Evolutionary conservation across 306 rosid species (phyloP).

Genomic region (Vigna trinervia): DNA sequence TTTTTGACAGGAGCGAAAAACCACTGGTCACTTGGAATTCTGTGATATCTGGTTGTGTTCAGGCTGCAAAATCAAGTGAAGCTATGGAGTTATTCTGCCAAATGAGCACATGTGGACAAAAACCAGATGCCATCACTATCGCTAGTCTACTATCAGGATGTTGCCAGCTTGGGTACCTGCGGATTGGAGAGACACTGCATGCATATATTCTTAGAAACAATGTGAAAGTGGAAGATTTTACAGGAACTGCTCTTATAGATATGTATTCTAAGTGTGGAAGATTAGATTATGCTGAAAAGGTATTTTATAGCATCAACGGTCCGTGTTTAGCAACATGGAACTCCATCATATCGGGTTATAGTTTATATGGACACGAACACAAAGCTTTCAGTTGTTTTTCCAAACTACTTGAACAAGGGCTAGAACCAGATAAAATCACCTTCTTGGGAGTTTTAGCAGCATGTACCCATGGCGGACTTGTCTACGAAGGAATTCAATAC

Average conservation of each 20-base stretch:
- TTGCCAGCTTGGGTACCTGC: conserved; percentile 69
- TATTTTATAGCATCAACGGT: conserved; percentile 58
- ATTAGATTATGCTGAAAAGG: conserved; percentile 71
- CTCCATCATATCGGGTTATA: conserved; percentile 77
- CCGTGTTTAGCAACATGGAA: conserved; percentile 90
- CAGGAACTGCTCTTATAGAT: conserved; percentile 78
- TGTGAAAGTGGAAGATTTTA: conserved; percentile 63
- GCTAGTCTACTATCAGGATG: conserved; percentile 79
- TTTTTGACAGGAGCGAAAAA: conserved; percentile 55
- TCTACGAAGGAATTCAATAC: conserved; percentile 57
- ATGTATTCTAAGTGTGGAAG: conserved; percentile 87
- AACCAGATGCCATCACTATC: conserved; percentile 70
- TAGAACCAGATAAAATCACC: conserved; percentile 74
- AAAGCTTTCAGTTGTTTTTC: conserved; percentile 67
- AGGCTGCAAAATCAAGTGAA: conserved; percentile 68
- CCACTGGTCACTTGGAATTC: conserved; percentile 76
- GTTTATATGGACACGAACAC: conserved; percentile 67
- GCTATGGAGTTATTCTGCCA: conserved; percentile 67
- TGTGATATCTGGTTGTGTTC: conserved; percentile 78
- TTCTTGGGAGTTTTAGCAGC: conserved; percentile 77
- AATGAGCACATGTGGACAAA: conserved; percentile 63
- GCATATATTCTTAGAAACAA: conserved; percentile 62
- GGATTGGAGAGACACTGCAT: conserved; percentile 69
- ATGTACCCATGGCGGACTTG: conserved; percentile 74
- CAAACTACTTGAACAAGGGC: conserved; percentile 60